These are phyloP conservation scores for Trichomonas vaginalis DNA, from an alignment of 208 protist genomes.

Conservation along the genomic window DNA sequence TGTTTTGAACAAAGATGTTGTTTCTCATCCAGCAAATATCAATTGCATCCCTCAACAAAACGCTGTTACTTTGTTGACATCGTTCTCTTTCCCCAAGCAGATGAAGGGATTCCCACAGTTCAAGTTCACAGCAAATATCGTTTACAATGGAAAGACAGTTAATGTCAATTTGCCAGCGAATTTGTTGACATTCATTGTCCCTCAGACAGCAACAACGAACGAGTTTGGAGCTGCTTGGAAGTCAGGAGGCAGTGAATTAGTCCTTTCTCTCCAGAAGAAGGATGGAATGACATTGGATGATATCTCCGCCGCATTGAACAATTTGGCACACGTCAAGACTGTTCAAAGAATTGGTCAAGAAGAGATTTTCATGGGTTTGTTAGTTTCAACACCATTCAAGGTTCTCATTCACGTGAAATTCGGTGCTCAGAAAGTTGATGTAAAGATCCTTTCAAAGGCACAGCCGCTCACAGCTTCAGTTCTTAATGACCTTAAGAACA, in stretches of 20 bases:
- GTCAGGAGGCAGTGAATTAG: neutral
- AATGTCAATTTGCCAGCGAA: neutral
- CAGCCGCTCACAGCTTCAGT: neutral
- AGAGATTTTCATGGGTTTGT: neutral
- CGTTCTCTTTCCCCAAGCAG: neutral
- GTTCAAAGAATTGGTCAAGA: slow-evolving; percentile 9
- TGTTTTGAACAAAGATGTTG: neutral
- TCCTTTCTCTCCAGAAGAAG: neutral
- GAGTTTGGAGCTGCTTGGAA: neutral
- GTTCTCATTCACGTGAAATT: neutral
- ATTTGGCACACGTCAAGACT: neutral
- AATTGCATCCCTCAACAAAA: neutral
- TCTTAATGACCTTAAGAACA: neutral
- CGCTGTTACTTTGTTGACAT: neutral
- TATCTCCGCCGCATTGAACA: neutral
- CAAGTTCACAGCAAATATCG: neutral
- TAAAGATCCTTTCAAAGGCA: neutral
- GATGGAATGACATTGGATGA: neutral
- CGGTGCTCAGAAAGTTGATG: neutral
- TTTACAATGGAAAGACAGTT: neutral
- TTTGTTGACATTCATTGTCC: neutral
- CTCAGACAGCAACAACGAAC: neutral
- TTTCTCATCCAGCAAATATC: neutral
- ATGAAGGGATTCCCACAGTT: slow-evolving; percentile 13
- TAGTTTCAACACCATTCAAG: neutral